Conservation (phyloP, 1,139 yeast species). For the Sugiyamaella grinbergsii region DNA sequence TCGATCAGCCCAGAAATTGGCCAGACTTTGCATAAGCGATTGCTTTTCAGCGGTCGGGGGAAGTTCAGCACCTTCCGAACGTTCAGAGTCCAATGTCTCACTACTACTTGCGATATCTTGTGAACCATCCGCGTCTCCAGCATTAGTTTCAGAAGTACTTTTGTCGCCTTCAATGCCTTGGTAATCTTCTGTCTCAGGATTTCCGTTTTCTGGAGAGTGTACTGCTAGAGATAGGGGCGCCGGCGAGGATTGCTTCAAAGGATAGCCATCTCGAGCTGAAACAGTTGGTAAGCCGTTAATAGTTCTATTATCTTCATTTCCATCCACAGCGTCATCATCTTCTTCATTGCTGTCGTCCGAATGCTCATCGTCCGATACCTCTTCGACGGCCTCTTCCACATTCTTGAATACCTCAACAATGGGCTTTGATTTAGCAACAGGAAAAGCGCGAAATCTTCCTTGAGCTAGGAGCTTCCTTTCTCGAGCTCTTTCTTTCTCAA, state of each 20-base stretch:
- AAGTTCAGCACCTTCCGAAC: slow-evolving; percentile 12
- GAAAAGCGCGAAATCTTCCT: slow-evolving; percentile 70
- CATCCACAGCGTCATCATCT: slow-evolving; percentile 29
- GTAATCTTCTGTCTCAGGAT: background rate
- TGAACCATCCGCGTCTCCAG: background rate
- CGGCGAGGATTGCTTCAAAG: background rate
- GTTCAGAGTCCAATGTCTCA: slow-evolving; percentile 13
- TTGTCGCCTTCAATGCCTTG: background rate
- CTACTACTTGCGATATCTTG: slow-evolving; percentile 10
- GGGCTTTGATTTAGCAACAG: slow-evolving; percentile 77
- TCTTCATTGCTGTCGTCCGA: slow-evolving; percentile 20
- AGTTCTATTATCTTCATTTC: background rate
- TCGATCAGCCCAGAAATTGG: slow-evolving; percentile 97
- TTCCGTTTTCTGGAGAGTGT: background rate
- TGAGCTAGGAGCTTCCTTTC: slow-evolving; percentile 66
- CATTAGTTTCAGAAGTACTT: background rate
- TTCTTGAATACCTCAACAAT: slow-evolving; percentile 89
- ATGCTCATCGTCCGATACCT: slow-evolving; percentile 53
- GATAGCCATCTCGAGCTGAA: background rate
- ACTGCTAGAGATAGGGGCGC: background rate
- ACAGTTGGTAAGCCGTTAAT: background rate
- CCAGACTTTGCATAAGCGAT: slow-evolving; percentile 77
- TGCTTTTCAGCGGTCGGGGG: slow-evolving; percentile 61
- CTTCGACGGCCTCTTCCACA: slow-evolving; percentile 92
- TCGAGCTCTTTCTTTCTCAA: slow-evolving; percentile 80